phyloP scores from a whole-genome alignment of 2,329 filamentous ascomycete species.

The Clarireedia paspali region DNA sequence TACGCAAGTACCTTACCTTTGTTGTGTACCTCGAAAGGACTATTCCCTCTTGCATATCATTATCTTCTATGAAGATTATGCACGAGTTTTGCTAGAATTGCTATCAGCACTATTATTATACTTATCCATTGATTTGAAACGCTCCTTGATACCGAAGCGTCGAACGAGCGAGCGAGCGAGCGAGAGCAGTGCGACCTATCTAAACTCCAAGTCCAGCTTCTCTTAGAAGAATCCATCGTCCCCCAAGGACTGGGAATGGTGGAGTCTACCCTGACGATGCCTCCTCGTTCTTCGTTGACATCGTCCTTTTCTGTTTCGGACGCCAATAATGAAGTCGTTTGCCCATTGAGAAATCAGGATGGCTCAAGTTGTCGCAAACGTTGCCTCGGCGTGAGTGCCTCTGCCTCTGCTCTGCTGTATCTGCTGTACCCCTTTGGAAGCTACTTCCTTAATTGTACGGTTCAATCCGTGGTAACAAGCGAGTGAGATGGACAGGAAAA shows the following conservation, averaged over 20 bases:
- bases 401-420: slow-evolving; percentile 34
- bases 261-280: slow-evolving; percentile 60
- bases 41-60: neutral
- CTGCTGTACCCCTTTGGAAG: slow-evolving; percentile 23
- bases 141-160: neutral
- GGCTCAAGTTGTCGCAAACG: slow-evolving; percentile 94
- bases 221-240: neutral
- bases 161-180: neutral
- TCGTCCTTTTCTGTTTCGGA: slow-evolving; percentile 89
- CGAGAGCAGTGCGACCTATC: neutral
- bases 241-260: slow-evolving; percentile 37
- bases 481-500: slow-evolving; percentile 60
- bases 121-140: neutral
- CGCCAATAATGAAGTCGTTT: slow-evolving; percentile 92
- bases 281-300: slow-evolving; percentile 77
- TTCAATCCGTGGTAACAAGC: slow-evolving; percentile 29
- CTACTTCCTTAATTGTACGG: slow-evolving; percentile 23
- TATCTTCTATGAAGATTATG: neutral
- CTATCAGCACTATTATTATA: neutral
- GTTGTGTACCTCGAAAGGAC: neutral
- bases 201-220: slow-evolving; percentile 8
- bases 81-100: neutral
- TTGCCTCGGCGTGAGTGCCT: slow-evolving; percentile 86
- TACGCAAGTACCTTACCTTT: neutral
- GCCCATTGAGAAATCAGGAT: slow-evolving; percentile 92